A percentile compares a stretch with the other conserved stretches of the same genome.
Evolutionary conservation across 129 eudicot genomes (phyloP).

Genomic region (Heracleum sosnowskyi): DNA sequence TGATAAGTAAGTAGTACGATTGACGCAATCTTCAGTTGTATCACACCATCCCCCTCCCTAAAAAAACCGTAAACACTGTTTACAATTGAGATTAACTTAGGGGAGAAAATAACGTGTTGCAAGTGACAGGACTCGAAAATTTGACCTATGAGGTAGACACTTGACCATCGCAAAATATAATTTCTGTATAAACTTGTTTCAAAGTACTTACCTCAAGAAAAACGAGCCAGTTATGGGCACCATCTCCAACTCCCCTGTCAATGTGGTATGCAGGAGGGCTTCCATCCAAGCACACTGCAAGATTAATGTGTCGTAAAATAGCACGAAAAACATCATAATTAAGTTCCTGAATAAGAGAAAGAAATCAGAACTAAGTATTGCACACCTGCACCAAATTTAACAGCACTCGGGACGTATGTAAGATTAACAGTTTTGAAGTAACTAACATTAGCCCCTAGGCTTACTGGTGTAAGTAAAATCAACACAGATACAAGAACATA

Average conservation of each 20-base stretch:
- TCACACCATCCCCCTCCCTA: slow-evolving; percentile 14
- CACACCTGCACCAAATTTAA: slow-evolving; percentile 2
- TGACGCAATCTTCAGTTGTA: background rate
- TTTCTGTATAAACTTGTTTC: no score
- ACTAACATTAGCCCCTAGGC: background rate
- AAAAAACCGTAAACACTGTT: background rate
- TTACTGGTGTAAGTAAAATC: background rate
- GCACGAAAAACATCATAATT: background rate
- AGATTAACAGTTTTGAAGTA: slow-evolving; percentile 2
- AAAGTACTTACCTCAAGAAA: background rate
- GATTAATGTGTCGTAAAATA: background rate
- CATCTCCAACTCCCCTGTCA: slow-evolving; percentile 3
- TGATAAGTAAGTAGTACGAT: background rate
- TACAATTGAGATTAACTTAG: background rate
- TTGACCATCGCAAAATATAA: no score
- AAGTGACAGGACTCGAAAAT: background rate
- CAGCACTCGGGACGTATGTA: background rate
- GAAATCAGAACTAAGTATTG: background rate
- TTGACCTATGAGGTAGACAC: background rate
- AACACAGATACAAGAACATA: background rate
- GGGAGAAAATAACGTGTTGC: background rate
- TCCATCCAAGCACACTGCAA: slow-evolving; percentile 12
- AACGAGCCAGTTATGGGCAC: slow-evolving; percentile 6
- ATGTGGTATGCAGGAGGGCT: slow-evolving; percentile 11
- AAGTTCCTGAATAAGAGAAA: background rate